phyloP scores from a whole-genome alignment of 176 grass and related monocot genomes.

The Elaeis guineensis region DNA sequence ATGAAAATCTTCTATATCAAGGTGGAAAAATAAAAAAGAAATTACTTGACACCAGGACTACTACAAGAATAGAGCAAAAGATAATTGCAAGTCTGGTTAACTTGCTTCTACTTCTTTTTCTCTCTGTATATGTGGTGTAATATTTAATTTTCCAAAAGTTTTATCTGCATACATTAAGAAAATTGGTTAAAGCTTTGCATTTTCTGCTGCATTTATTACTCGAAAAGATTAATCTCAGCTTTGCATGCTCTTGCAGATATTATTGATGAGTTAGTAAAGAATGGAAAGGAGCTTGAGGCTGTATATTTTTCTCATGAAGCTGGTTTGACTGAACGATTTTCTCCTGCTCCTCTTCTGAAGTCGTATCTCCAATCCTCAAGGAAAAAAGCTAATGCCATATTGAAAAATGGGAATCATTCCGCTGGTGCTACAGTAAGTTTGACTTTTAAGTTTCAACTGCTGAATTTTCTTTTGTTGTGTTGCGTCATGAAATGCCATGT shows the following conservation, averaged over 20 bases:
- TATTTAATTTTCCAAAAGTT: too few relatives aligned
- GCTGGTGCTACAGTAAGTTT: slow-evolving; percentile 35
- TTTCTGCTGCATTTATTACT: background rate
- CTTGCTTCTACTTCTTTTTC: too few relatives aligned
- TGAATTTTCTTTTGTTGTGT: background rate
- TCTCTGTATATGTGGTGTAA: too few relatives aligned
- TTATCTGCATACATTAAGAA: too few relatives aligned
- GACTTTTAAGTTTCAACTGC: slow-evolving; percentile 3
- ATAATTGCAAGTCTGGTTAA: too few relatives aligned
- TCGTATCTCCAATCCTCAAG: slow-evolving; percentile 39
- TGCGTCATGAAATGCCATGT: background rate
- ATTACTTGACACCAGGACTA: too few relatives aligned
- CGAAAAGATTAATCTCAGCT: background rate
- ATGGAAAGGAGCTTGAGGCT: slow-evolving; percentile 51
- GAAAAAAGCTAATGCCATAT: slow-evolving; percentile 45
- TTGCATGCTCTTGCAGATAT: slow-evolving; percentile 40
- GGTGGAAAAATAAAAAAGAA: too few relatives aligned
- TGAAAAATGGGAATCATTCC: slow-evolving; percentile 42
- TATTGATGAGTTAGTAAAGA: slow-evolving; percentile 47
- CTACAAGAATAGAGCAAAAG: too few relatives aligned
- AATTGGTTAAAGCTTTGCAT: slow-evolving; percentile 5
- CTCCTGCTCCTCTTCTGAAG: slow-evolving; percentile 53
- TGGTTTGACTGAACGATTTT: slow-evolving; percentile 43
- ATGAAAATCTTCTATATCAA: too few relatives aligned
- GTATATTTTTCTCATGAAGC: slow-evolving; percentile 63